These are phyloP conservation scores for Diaporthe sp. DNA, from an alignment of 2,329 filamentous ascomycete genomes.

Conservation along the genomic window DNA sequence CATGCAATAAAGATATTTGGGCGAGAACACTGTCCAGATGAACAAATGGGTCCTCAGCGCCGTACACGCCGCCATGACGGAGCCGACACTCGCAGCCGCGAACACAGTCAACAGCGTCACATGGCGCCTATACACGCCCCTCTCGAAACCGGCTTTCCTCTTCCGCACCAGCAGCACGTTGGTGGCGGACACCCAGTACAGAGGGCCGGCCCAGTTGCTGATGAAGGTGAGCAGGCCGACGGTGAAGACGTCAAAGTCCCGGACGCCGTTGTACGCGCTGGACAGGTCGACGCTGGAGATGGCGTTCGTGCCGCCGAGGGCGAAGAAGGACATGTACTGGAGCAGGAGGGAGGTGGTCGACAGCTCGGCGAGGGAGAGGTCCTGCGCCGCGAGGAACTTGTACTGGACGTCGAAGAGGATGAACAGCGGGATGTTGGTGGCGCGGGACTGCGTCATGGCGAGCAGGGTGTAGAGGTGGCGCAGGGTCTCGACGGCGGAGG, in stretches of 20 bases:
- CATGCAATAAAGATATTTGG: constrained; percentile 94
- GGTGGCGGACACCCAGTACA: constrained; percentile 86
- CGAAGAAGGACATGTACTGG: constrained; percentile 89
- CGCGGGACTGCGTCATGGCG: constrained; percentile 87
- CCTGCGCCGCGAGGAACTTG: constrained; percentile 61
- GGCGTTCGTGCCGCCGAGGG: constrained; percentile 90
- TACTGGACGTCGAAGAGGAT: constrained; percentile 78
- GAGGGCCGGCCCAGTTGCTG: constrained; percentile 90
- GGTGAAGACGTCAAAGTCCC: constrained; percentile 81
- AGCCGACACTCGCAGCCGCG: constrained; percentile 72
- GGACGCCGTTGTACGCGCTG: constrained; percentile 93
- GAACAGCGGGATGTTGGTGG: constrained; percentile 88
- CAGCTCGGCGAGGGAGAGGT: constrained; percentile 69
- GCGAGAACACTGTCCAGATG: constrained; percentile 98
- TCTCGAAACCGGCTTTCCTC: constrained; percentile 44
- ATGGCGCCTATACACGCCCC: constrained; percentile 63
- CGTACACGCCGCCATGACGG: constrained; percentile 92
- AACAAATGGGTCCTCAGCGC: constrained; percentile 90
- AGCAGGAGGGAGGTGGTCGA: constrained; percentile 81
- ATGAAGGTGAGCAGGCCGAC: constrained; percentile 89
- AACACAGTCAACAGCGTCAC: constrained; percentile 79
- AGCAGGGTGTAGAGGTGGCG: constrained; percentile 84
- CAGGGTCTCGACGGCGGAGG: constrained; percentile 59
- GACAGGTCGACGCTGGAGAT: constrained; percentile 97
- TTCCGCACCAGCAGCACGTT: constrained; percentile 69